Conservation (phyloP, 2,329 filamentous ascomycete species). For the Balansia obtecta region DNA sequence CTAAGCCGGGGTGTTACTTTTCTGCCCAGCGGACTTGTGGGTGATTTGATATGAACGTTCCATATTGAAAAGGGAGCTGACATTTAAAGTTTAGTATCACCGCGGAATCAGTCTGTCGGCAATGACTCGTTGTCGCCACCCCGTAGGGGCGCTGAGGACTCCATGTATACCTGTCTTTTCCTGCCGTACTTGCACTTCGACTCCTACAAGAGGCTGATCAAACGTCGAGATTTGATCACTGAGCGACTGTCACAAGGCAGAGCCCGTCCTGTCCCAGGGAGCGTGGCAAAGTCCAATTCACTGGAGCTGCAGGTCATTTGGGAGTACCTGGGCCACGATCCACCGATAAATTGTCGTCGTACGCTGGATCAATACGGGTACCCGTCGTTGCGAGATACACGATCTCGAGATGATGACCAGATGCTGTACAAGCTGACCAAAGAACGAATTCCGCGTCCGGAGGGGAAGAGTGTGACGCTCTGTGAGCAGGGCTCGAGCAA, state of each 20-base stretch:
- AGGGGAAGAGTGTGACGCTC: conserved; percentile 13
- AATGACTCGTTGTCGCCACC: conserved; percentile 18
- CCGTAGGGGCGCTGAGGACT: conserved; percentile 10
- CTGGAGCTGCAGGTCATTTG: conserved; percentile 49
- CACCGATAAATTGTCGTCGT: conserved; percentile 47
- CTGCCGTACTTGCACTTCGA: conserved; percentile 53
- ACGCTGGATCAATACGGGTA: conserved; percentile 54
- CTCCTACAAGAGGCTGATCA: conserved; percentile 45
- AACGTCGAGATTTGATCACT: conserved; percentile 41
- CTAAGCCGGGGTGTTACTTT: conserved; percentile 36
- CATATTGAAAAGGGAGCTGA: background rate
- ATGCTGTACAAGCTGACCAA: conserved; percentile 56
- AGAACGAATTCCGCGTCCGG: conserved; percentile 19
- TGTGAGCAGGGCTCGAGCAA: conserved; percentile 19
- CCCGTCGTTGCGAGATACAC: conserved; percentile 46
- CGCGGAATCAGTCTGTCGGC: conserved; percentile 18
- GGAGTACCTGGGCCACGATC: conserved; percentile 49
- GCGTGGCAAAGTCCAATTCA: conserved; percentile 40
- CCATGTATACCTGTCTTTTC: conserved; percentile 35
- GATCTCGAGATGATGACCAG: conserved; percentile 51
- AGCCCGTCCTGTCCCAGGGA: conserved; percentile 40
- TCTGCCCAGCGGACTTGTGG: conserved; percentile 25
- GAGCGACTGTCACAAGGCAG: conserved; percentile 40
- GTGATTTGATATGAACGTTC: conserved; percentile 2
- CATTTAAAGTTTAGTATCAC: conserved; percentile 18